Conservation (phyloP, 139 green algal genomes). For the Marvania coccoides region DNA sequence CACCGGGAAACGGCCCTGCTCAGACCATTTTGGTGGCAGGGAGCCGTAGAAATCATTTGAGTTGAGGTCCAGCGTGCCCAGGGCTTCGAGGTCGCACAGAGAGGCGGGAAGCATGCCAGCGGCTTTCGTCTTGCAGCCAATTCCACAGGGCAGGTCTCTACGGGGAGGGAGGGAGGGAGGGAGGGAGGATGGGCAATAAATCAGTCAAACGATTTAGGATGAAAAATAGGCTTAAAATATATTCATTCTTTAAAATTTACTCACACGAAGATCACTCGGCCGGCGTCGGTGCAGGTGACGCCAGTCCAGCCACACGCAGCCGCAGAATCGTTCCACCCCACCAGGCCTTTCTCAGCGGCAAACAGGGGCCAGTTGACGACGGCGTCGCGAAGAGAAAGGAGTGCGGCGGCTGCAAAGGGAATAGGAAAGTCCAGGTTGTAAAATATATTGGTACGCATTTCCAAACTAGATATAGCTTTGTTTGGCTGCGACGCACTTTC, state of each 20-base stretch:
- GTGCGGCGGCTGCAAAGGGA: background rate
- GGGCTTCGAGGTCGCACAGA: background rate
- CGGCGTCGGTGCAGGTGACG: conserved; percentile 5
- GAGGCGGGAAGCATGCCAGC: background rate
- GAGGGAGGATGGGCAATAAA: background rate
- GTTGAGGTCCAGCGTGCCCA: conserved; percentile 12
- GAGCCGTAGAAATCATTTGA: conserved; percentile 16
- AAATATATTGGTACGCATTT: background rate
- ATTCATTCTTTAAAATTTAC: too few species aligned
- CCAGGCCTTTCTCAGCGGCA: background rate
- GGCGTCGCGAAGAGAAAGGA: background rate
- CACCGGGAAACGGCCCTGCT: background rate
- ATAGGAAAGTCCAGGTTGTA: background rate
- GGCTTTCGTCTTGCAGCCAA: conserved; percentile 1
- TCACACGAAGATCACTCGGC: background rate
- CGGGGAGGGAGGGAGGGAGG: background rate
- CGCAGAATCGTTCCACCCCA: conserved; percentile 8
- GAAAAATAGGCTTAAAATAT: background rate
- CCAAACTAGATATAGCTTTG: too few species aligned
- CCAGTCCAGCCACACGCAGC: conserved; percentile 7
- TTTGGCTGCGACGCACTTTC: too few species aligned
- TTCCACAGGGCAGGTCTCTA: conserved; percentile 7
- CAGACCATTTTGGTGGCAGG: conserved; percentile 5
- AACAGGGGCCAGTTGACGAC: conserved; percentile 18
- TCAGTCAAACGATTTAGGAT: background rate